Conservation (phyloP, 176 grass and related monocot genomes). For the Elaeis guineensis region DNA sequence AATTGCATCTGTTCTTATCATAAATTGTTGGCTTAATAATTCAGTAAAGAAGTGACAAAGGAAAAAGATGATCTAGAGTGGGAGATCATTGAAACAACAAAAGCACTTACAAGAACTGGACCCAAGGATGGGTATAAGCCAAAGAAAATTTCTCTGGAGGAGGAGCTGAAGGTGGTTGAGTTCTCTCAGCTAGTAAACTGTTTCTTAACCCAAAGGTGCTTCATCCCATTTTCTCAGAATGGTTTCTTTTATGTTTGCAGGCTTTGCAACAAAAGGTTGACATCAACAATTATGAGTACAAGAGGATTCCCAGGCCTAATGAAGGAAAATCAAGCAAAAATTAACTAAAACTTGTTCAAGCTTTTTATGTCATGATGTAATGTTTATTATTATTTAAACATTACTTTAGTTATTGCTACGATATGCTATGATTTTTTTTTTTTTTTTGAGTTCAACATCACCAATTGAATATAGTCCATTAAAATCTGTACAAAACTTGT, state of each 20-base stretch:
- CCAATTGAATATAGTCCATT: too few relatives aligned
- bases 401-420: too few relatives aligned
- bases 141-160: conserved; percentile 79
- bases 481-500: too few relatives aligned
- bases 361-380: too few relatives aligned
- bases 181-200: too few relatives aligned
- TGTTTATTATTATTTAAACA: too few relatives aligned
- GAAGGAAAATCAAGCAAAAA: conserved; percentile 34
- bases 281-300: conserved; percentile 85
- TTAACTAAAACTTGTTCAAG: too few relatives aligned
- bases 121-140: conserved; percentile 69
- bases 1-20: too few relatives aligned
- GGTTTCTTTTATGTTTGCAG: conserved; percentile 16
- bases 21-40: neutral
- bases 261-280: conserved; percentile 88
- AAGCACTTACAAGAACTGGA: conserved; percentile 63
- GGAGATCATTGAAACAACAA: conserved; percentile 79
- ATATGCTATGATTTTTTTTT: too few relatives aligned
- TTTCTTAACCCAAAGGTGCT: too few relatives aligned
- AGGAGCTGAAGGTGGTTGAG: conserved; percentile 66
- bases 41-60: conserved; percentile 88
- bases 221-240: too few relatives aligned
- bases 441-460: too few relatives aligned
- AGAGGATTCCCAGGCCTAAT: conserved; percentile 56
- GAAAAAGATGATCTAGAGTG: conserved; percentile 96